These are phyloP conservation scores for Tillandsia fasciculata DNA, from an alignment of 176 grass and related monocot genomes.

Conservation along the genomic window DNA sequence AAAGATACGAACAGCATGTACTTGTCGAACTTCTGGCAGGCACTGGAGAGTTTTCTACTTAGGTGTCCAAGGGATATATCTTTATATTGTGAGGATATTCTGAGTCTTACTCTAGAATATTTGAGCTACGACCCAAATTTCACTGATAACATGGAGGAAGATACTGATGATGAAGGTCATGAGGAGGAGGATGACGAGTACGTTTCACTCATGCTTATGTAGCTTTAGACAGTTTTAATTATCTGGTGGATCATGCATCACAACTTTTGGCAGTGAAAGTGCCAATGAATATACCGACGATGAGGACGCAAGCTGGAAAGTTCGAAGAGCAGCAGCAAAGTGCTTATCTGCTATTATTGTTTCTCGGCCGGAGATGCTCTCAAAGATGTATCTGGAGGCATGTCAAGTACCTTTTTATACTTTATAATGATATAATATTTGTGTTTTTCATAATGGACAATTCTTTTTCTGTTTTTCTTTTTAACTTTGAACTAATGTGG, in stretches of 20 bases:
- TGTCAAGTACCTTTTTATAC: not conserved
- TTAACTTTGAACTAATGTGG: no score
- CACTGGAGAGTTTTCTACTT: constrained; percentile 94
- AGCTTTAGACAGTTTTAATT: constrained; percentile 10
- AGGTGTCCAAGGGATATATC: constrained; percentile 96
- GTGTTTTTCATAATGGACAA: not conserved
- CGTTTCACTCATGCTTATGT: constrained; percentile 21
- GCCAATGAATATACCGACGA: constrained; percentile 96
- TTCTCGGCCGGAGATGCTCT: constrained; percentile 81
- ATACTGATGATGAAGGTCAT: constrained; percentile 74
- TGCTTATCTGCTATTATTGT: constrained; percentile 92
- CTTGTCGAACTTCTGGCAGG: constrained; percentile 35
- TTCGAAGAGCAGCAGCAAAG: constrained; percentile 87
- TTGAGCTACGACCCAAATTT: constrained; percentile 99
- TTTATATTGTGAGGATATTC: constrained; percentile 61
- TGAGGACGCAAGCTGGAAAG: constrained; percentile 98
- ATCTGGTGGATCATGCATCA: constrained; percentile 9
- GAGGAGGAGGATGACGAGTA: constrained; percentile 99
- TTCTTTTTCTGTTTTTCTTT: no score
- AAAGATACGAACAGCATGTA: not conserved
- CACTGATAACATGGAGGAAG: constrained; percentile 96
- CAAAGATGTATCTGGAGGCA: constrained; percentile 80
- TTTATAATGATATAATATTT: not conserved
- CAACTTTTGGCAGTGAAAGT: constrained; percentile 60
- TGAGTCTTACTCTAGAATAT: constrained; percentile 89